These are phyloP conservation scores for Brasenia schreberi DNA, from an alignment of 164 flowering plant species.

Conservation along the genomic window DNA sequence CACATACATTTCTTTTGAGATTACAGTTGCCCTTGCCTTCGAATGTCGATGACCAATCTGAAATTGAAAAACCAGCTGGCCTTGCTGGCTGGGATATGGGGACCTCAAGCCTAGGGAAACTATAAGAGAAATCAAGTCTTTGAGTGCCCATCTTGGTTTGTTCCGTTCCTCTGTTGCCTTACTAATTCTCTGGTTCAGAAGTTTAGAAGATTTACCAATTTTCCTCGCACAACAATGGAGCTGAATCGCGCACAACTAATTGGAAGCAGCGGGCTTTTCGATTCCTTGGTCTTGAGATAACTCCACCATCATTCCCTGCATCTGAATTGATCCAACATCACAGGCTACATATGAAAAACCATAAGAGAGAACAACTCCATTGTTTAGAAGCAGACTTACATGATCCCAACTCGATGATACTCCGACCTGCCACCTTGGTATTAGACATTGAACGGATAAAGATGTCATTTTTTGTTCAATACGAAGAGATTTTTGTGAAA, in stretches of 20 bases:
- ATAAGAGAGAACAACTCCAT: neutral
- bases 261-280: slow-evolving; percentile 15
- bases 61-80: slow-evolving; percentile 45
- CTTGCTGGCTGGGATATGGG: slow-evolving; percentile 46
- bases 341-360: neutral
- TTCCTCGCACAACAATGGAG: slow-evolving; percentile 23
- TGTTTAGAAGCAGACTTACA: neutral
- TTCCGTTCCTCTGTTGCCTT: neutral
- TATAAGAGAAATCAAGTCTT: slow-evolving; percentile 74
- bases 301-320: neutral
- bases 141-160: slow-evolving; percentile 58
- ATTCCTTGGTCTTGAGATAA: neutral
- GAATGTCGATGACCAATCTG: neutral
- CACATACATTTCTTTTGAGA: slow-evolving; percentile 42
- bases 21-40: slow-evolving; percentile 41
- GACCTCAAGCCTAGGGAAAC: slow-evolving; percentile 54
- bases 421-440: neutral
- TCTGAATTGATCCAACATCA: neutral
- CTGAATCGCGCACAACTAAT: slow-evolving; percentile 75
- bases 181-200: neutral
- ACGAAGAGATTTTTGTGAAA: neutral
- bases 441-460: neutral
- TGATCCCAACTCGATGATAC: neutral
- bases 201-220: neutral
- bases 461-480: neutral